Evolutionary conservation across 2,329 filamentous ascomycete genomes (phyloP).

Genomic region (Trichoderma aggressivum): DNA sequence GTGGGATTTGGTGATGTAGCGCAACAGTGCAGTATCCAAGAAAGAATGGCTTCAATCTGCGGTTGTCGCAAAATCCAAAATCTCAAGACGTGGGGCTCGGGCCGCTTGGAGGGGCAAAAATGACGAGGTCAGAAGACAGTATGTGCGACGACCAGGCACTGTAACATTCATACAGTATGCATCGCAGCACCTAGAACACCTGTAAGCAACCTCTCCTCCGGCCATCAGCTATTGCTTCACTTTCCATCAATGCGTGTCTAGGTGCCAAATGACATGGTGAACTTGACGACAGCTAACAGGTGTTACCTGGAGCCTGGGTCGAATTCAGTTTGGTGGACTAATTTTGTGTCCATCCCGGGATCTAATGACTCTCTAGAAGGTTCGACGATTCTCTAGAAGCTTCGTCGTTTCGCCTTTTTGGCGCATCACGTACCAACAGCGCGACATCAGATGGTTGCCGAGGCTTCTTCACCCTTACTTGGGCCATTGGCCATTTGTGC

Average conservation of each 20-base stretch:
- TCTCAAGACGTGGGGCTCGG: constrained; percentile 14
- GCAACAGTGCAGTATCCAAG: neutral
- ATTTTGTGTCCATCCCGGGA: neutral
- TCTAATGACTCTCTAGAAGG: neutral
- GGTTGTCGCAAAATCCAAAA: constrained; percentile 19
- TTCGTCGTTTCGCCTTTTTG: neutral
- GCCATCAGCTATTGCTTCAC: neutral
- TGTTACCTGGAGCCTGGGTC: neutral
- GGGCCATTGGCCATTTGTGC: neutral
- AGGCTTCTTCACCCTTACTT: neutral
- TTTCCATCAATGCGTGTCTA: neutral
- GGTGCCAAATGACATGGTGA: too few relatives aligned
- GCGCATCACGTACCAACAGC: neutral
- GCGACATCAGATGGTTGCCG: neutral
- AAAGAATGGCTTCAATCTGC: neutral
- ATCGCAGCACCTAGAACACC: neutral
- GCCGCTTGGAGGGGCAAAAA: constrained; percentile 18
- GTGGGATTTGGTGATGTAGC: neutral
- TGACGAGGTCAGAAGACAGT: constrained; percentile 16
- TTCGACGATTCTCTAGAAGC: neutral
- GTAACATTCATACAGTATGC: neutral
- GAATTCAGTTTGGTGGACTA: neutral
- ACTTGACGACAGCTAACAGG: neutral
- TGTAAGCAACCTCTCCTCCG: neutral
- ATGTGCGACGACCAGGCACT: neutral